Evolutionary conservation across 768 basidiomycete species (phyloP), one percentile per base, ranked within the genome.

Genomic region (Panus rudis): DNA sequence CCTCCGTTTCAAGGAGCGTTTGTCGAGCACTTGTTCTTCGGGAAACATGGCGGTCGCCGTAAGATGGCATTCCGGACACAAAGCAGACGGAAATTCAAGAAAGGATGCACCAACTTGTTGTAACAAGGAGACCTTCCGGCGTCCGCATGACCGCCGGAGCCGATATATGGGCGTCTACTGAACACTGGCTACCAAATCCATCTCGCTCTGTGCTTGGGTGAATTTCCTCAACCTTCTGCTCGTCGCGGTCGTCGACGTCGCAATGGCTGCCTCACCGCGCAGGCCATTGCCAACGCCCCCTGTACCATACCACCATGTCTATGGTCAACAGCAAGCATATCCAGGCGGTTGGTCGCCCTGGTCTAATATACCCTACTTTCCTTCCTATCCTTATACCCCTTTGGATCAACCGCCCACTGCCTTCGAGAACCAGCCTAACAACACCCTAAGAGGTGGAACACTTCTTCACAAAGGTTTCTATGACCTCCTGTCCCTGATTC

Each of bases 401-500:
- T 59, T 53, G 53, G 39, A 39, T 30, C 51, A 50, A 59, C 48
- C 50, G 23, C 20, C 48, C 53, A 48, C 62, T 24, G 64, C 67
- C 53, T 8, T 16, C 16, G 64, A 75, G 54, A 66, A 69, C 44
- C 64, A 66, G 25, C 54, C 66, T n/a, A 70, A 70, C 24, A n/a
- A n/a, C n/a, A 69, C 73, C 45, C 63, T 83, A 50, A 78, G 78
- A 41, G 74, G 72, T 12, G 85, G 83, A 21, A 85, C 85, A 6
- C 66, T 90, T 41, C 67, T 91, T 28, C 88, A 92, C 73, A 84
- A 87, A 51, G 90, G 87, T n/a, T 90, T 90, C 70, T 91, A 88
- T 63, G 85, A 89, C 68, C 73, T 91, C 23, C 70, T 89, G 27
- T 72, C 86, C 20, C 74, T 88, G 69, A 84, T 87, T 50, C 82